Evolutionary conservation across 495 filamentous ascomycete species (phyloP).

Genomic region (Daldinia bambusicola): DNA sequence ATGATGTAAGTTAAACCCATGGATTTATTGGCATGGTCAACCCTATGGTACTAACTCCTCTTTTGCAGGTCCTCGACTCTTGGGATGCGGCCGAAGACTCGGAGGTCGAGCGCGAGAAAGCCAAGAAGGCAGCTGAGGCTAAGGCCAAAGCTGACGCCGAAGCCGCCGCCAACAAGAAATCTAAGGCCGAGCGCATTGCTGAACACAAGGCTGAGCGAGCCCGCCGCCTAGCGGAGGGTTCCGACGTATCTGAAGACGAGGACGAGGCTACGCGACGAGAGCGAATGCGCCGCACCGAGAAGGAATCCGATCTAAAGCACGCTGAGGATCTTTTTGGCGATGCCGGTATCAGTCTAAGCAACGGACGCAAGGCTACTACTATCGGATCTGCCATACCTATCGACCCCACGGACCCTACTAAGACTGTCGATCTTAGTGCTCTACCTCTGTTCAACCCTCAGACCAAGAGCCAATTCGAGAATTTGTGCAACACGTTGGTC

Average conservation of each 20-base stretch:
- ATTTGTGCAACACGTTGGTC: slow-evolving; percentile 75
- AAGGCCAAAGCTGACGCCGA: slow-evolving; percentile 91
- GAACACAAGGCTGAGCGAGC: slow-evolving; percentile 70
- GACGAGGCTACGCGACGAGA: slow-evolving; percentile 76
- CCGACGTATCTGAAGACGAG: slow-evolving; percentile 67
- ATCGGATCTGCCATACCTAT: slow-evolving; percentile 71
- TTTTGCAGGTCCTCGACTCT: slow-evolving; percentile 82
- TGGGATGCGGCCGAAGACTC: slow-evolving; percentile 99
- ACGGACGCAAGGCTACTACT: slow-evolving; percentile 66
- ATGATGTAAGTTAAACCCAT: slow-evolving; percentile 69
- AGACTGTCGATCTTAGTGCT: slow-evolving; percentile 79
- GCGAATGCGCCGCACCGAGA: slow-evolving; percentile 78
- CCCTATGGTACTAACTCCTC: slow-evolving; percentile 12
- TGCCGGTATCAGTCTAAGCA: slow-evolving; percentile 72
- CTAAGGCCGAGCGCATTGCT: slow-evolving; percentile 85
- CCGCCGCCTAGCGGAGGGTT: slow-evolving; percentile 59
- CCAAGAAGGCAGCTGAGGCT: slow-evolving; percentile 81
- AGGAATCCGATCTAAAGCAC: slow-evolving; percentile 89
- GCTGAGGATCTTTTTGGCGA: slow-evolving; percentile 90
- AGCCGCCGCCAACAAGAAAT: slow-evolving; percentile 93
- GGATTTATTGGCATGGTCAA: neutral
- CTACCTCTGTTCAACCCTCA: slow-evolving; percentile 88
- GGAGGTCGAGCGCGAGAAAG: slow-evolving; percentile 95
- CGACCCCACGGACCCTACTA: slow-evolving; percentile 75
- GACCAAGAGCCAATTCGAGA: slow-evolving; percentile 84